Evolutionary conservation across 768 basidiomycete genomes (phyloP).

Genomic region (Dacryopinax spathularia): DNA sequence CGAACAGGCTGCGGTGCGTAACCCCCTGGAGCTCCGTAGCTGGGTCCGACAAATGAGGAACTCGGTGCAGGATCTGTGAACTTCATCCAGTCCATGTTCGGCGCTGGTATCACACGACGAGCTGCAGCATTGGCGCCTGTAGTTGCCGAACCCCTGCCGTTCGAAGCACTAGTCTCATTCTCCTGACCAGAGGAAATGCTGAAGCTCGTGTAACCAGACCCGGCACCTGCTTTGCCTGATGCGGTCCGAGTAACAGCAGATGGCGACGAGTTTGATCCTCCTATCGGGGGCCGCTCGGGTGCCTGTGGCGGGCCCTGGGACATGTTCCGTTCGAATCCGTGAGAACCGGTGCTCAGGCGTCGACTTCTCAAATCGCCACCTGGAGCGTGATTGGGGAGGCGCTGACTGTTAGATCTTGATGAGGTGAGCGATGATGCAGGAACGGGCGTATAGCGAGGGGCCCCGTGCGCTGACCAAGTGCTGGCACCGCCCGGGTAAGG

Average conservation of each 20-base stretch:
- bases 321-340: not conserved
- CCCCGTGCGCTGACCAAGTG: not conserved
- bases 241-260: not conserved
- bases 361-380: not conserved
- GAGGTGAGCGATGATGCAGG: not conserved
- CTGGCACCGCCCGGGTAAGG: not conserved
- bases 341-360: not conserved
- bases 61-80: not conserved
- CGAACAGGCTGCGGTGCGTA: not conserved
- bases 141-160: not conserved
- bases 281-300: not conserved
- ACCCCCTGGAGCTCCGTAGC: not conserved
- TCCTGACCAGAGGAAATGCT: not conserved
- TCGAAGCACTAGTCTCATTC: not conserved
- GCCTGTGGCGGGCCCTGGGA: not conserved
- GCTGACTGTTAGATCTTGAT: not conserved
- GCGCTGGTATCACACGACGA: not conserved
- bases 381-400: not conserved
- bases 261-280: not conserved
- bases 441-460: not conserved
- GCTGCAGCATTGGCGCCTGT: not conserved
- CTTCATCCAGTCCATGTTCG: slow-evolving; percentile 3
- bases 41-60: not conserved
- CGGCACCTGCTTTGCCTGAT: not conserved
- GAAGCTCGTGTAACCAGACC: not conserved